phyloP scores from a whole-genome alignment of 2,329 filamentous ascomycete species.

The Trichoderma cornu-damae region DNA sequence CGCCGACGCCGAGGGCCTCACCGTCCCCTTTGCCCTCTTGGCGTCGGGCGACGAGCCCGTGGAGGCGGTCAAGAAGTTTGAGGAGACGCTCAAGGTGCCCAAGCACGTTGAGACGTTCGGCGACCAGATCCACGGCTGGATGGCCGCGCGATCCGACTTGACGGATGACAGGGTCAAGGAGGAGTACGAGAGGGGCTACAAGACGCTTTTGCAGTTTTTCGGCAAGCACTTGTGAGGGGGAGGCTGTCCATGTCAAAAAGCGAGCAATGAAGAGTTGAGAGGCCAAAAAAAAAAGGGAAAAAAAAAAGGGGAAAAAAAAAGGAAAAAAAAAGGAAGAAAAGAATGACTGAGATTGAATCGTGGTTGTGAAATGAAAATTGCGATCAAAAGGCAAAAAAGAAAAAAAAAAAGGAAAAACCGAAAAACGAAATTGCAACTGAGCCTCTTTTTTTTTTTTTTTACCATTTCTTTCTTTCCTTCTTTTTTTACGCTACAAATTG shows the following conservation, averaged over 20 bases:
- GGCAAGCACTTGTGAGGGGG: conserved; percentile 42
- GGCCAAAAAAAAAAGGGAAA: too few relatives aligned
- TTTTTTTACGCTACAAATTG: too few relatives aligned
- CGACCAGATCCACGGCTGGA: conserved; percentile 69
- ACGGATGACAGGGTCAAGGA: conserved; percentile 52
- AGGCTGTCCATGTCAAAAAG: not conserved
- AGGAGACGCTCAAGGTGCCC: conserved; percentile 47
- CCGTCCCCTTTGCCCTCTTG: conserved; percentile 57
- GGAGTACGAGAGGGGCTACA: conserved; percentile 59
- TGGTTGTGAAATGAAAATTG: too few relatives aligned
- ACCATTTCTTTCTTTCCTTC: too few relatives aligned
- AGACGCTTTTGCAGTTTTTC: conserved; percentile 55
- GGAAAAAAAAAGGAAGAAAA: too few relatives aligned
- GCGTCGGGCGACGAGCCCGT: conserved; percentile 60
- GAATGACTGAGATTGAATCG: too few relatives aligned
- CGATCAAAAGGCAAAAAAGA: too few relatives aligned
- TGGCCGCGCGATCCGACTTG: conserved; percentile 61
- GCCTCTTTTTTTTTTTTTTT: too few relatives aligned
- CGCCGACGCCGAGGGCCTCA: conserved; percentile 54
- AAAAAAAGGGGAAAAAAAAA: too few relatives aligned
- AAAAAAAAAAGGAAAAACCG: too few relatives aligned
- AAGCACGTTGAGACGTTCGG: conserved; percentile 61
- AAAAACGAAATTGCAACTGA: too few relatives aligned
- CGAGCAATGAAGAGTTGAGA: too few relatives aligned
- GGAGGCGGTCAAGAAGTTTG: conserved; percentile 52